Evolutionary conservation across 208 protist genomes (phyloP).

Genomic region (Wallacemonas sp.): DNA sequence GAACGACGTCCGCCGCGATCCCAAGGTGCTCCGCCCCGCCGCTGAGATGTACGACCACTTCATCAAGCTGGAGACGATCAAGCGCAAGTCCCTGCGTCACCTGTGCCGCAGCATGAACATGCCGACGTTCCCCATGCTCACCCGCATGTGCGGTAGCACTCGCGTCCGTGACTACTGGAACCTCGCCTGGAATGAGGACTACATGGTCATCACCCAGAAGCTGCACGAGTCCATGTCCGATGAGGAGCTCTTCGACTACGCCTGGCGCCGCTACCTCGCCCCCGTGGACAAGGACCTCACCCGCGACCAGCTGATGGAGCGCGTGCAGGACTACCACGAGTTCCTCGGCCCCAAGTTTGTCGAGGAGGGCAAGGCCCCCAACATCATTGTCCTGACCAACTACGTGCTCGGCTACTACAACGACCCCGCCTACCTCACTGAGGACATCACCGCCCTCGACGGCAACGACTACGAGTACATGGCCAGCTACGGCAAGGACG

Average conservation of each 20-base stretch:
- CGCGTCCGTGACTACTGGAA: conserved; percentile 93
- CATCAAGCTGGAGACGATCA: conserved; percentile 80
- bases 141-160: conserved; percentile 75
- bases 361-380: conserved; percentile 86
- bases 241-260: conserved; percentile 90
- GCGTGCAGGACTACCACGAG: conserved; percentile 84
- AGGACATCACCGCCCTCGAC: conserved; percentile 86
- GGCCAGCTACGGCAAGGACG: conserved; percentile 84
- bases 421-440: conserved; percentile 89
- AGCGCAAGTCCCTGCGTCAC: conserved; percentile 86
- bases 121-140: conserved; percentile 88
- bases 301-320: conserved; percentile 77
- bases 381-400: conserved; percentile 87
- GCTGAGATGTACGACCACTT: conserved; percentile 92
- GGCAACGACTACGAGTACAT: conserved; percentile 92
- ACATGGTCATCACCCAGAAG: conserved; percentile 92
- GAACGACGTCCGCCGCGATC: conserved; percentile 91
- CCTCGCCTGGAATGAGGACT: conserved; percentile 88
- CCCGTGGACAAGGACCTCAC: conserved; percentile 91
- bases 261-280: conserved; percentile 88
- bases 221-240: conserved; percentile 87
- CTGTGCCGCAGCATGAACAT: conserved; percentile 90
- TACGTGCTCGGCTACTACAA: conserved; percentile 94
- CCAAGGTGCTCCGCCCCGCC: conserved; percentile 72
- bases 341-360: conserved; percentile 89